Evolutionary conservation across 164 flowering plant genomes (phyloP).

Genomic region (Stephania japonica): DNA sequence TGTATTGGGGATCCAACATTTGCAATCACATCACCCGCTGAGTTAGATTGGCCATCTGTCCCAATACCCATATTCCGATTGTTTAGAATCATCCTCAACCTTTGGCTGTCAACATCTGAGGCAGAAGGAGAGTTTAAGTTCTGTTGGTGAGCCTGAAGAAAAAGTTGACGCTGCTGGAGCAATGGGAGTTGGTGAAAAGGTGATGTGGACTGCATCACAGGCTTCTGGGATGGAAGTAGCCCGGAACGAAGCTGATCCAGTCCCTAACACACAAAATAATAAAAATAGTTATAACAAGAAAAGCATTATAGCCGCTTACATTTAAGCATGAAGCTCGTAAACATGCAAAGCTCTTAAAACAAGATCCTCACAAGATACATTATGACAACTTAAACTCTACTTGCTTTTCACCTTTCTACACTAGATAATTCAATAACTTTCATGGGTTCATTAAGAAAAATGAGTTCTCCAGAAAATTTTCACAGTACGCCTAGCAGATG

Average conservation of each 20-base stretch:
- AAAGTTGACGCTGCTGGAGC: constrained; percentile 81
- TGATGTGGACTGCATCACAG: constrained; percentile 79
- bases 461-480: neutral
- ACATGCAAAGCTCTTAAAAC: neutral
- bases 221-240: constrained; percentile 79
- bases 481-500: neutral
- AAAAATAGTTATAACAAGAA: neutral
- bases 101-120: constrained; percentile 66
- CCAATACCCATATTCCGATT: constrained; percentile 53
- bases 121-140: constrained; percentile 72
- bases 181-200: constrained; percentile 84
- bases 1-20: constrained; percentile 76
- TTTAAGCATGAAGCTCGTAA: neutral
- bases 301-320: neutral
- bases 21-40: constrained; percentile 72
- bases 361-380: neutral
- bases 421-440: neutral
- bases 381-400: too few relatives aligned
- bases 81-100: constrained; percentile 72
- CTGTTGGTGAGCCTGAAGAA: constrained; percentile 72
- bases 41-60: constrained; percentile 68
- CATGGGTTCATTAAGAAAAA: neutral
- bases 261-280: constrained; percentile 34
- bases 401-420: neutral
- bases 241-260: constrained; percentile 76